A percentile compares a stretch with the other conserved stretches of the same genome.
Evolutionary conservation across 257 asterid genomes (phyloP).

Genomic region (Cynanchum wilfordii): DNA sequence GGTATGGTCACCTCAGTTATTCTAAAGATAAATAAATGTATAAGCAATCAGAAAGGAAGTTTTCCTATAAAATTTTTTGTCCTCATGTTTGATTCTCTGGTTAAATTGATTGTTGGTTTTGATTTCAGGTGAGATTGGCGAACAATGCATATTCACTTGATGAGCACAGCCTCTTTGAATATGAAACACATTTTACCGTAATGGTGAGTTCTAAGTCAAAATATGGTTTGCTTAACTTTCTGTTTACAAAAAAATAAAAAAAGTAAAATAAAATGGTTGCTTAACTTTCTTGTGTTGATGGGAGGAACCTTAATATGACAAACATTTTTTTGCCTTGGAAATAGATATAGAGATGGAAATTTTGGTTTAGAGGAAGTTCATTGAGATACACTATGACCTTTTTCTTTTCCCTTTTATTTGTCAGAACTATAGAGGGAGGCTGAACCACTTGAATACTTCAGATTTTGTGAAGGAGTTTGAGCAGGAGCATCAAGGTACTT

Average conservation of each 20-base stretch:
- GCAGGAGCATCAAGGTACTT: constrained; percentile 73
- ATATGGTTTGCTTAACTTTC: constrained; percentile 4
- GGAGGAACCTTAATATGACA: not conserved
- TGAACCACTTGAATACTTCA: constrained; percentile 72
- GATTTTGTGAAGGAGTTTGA: constrained; percentile 83
- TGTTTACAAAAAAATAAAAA: too few species aligned
- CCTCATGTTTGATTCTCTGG: not conserved
- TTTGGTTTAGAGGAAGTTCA: not conserved
- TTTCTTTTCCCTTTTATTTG: constrained; percentile 12
- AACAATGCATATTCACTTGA: constrained; percentile 77
- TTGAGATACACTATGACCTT: not conserved
- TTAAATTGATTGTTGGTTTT: constrained; percentile 14
- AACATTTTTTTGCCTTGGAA: not conserved
- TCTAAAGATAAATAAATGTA: not conserved
- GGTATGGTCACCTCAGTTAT: constrained; percentile 41
- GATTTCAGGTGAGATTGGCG: constrained; percentile 82
- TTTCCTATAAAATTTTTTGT: not conserved
- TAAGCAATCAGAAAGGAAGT: not conserved
- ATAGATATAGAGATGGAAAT: not conserved
- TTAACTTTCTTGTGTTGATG: not conserved
- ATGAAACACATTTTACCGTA: constrained; percentile 96
- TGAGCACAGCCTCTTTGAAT: constrained; percentile 68
- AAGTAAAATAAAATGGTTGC: too few species aligned
- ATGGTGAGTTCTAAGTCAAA: constrained; percentile 49
- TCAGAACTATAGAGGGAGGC: constrained; percentile 86